Evolutionary conservation across 2,329 filamentous ascomycete genomes (phyloP).

Genomic region (Fusarium musae): DNA sequence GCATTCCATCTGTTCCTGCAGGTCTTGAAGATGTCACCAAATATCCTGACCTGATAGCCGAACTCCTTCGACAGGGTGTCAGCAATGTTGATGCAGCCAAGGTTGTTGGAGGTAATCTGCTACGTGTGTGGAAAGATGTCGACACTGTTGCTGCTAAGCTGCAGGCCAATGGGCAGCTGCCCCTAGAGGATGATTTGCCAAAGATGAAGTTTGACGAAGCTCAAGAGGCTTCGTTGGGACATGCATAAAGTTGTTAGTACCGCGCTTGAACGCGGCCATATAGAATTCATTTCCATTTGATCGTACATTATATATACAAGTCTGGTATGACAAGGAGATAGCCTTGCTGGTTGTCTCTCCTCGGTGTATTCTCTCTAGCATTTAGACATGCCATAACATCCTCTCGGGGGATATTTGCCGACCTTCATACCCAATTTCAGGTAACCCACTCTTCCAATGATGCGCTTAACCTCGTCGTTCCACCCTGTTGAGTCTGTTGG

Average conservation of each 20-base stretch:
- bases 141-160: slow-evolving; percentile 76
- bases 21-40: slow-evolving; percentile 88
- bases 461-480: slow-evolving; percentile 52
- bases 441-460: not conserved
- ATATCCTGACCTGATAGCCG: slow-evolving; percentile 81
- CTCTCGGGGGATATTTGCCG: not conserved
- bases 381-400: slow-evolving; percentile 1
- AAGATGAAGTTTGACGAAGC: slow-evolving; percentile 24
- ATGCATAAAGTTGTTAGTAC: slow-evolving; percentile 1
- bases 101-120: slow-evolving; percentile 81
- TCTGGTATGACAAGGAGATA: slow-evolving; percentile 45
- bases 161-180: slow-evolving; percentile 65
- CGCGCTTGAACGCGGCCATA: slow-evolving; percentile 7
- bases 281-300: slow-evolving; percentile 32
- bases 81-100: slow-evolving; percentile 79
- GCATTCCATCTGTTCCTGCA: slow-evolving; percentile 71
- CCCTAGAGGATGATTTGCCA: slow-evolving; percentile 63
- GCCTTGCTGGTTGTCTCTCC: slow-evolving; percentile 4
- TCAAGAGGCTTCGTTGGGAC: not conserved
- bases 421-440: not conserved
- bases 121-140: slow-evolving; percentile 85
- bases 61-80: slow-evolving; percentile 78
- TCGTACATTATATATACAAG: slow-evolving; percentile 48
- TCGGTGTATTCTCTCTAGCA: not conserved
- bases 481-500: slow-evolving; percentile 70